A percentile compares a stretch with the other conserved stretches of the same genome.
Conservation (phyloP, 2,329 filamentous ascomycete genomes). For the Claviceps spartinae region DNA sequence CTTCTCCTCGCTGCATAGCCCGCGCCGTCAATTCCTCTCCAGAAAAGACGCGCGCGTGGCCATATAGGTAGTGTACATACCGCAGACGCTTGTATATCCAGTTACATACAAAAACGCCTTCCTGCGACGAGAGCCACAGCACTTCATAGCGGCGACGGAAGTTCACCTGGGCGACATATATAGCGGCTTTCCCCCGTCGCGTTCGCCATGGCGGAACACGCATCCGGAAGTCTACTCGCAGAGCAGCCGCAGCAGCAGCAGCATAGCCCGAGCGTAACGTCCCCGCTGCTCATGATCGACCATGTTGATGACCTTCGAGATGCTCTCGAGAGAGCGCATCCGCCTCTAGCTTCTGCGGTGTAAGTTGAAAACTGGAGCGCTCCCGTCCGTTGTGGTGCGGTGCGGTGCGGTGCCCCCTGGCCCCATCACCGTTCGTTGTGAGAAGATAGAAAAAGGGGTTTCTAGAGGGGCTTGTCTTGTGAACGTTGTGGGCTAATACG, state of each 20-base stretch:
- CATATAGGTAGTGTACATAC: too few species aligned
- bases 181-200: not conserved
- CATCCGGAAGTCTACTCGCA: not conserved
- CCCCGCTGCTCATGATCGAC: slow-evolving; percentile 18
- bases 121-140: too few species aligned
- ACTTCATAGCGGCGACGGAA: too few species aligned
- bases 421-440: too few species aligned
- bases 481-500: not conserved
- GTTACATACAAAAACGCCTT: too few species aligned
- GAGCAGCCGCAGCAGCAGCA: not conserved
- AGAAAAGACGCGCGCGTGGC: too few species aligned
- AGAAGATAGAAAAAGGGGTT: too few species aligned
- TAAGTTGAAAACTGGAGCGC: slow-evolving; percentile 18
- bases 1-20: too few species aligned
- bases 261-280: slow-evolving; percentile 7
- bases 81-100: too few species aligned
- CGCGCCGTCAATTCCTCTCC: too few species aligned
- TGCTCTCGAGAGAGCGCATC: slow-evolving; percentile 9
- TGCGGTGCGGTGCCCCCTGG: too few species aligned
- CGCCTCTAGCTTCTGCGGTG: slow-evolving; percentile 22
- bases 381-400: not conserved
- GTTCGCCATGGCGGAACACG: not conserved
- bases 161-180: not conserved
- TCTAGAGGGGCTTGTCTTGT: not conserved
- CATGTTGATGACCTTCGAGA: slow-evolving; percentile 10